Conservation (phyloP, 352 stramenopile species). For the Stramenopiles sp. region DNA sequence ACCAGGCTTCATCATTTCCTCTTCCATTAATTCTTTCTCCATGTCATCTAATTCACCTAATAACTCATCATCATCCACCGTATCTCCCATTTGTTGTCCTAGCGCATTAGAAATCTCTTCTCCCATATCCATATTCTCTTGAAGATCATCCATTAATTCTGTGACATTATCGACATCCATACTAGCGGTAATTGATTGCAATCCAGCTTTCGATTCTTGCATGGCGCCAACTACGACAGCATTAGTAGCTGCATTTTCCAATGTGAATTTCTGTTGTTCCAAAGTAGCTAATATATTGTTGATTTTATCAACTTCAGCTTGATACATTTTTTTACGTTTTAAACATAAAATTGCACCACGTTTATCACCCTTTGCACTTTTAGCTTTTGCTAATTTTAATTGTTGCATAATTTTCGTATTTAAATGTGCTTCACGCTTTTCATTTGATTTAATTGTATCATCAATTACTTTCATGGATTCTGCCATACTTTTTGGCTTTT, state of each 20-base stretch:
- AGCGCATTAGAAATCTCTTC: slow-evolving; percentile 80
- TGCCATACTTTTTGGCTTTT: neutral
- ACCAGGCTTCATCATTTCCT: slow-evolving; percentile 36
- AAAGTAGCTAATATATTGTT: slow-evolving; percentile 9
- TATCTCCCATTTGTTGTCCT: slow-evolving; percentile 66
- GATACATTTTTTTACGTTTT: slow-evolving; percentile 96
- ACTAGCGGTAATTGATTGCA: slow-evolving; percentile 79
- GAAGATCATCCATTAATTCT: slow-evolving; percentile 93
- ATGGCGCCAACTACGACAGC: slow-evolving; percentile 89
- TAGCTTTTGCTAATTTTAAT: slow-evolving; percentile 77
- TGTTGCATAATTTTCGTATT: slow-evolving; percentile 84
- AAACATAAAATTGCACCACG: slow-evolving; percentile 86
- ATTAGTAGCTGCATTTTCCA: slow-evolving; percentile 75
- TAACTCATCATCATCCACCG: slow-evolving; percentile 78
- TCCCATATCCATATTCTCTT: slow-evolving; percentile 83
- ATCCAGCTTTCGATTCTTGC: slow-evolving; percentile 63
- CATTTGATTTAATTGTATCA: neutral
- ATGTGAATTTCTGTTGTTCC: slow-evolving; percentile 55
- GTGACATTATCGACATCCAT: slow-evolving; percentile 90
- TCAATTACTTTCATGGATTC: slow-evolving; percentile 1
- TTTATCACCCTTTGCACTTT: slow-evolving; percentile 88
- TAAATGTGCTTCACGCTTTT: slow-evolving; percentile 66
- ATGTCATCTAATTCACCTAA: slow-evolving; percentile 75
- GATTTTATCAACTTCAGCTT: slow-evolving; percentile 92
- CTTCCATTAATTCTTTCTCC: slow-evolving; percentile 69